Base-by-base conservation (phyloP, 306 rosid species). In the Fagus crenata region DNA sequence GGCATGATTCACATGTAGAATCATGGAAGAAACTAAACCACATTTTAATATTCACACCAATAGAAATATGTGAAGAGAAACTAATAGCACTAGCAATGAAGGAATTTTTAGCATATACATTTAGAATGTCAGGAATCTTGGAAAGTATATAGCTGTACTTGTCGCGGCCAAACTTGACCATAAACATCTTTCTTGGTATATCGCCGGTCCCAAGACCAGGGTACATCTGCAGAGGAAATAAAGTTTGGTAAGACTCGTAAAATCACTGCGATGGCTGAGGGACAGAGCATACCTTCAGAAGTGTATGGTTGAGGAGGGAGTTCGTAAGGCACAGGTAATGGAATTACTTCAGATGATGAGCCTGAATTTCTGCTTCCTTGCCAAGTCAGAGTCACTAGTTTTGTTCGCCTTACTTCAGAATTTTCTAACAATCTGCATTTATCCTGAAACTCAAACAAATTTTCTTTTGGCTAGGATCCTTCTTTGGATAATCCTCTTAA, bases 281-380 rank as follows among this genome's bases (percentile, higher is more conserved):
- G 69, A 71, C 14, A 40, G 61, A 35, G 53, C 35, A 46, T 12
- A 95, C 98, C 98, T 88, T 86, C 85, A 22, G 89, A 75, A 75
- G 92, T 69, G 83, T 90, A 92, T 55, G 93, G 95, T 71, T 84
- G 85, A 36, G 98, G 97, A 83, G 98, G 98, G 67, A 95, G 97
- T 79, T 92, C 93, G 28, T 90, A 95, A 67, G 98, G 98, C 82
- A 95, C 74, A 0, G 97, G 97, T 70, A 95, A 80, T 75, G 68
- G 86, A 77, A 90, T 81, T 7, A 83, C 85, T 75, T 86, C 86
- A 58, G 89, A 77, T 15, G 85, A 77, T 8, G 87, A 76, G 73
- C 82, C 78, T 11, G 77, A 13, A 41, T 72, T 71, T 54, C 67
- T 82, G 56, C 54, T 84, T 72, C 80, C 79, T 77, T 83, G 64